Conservation (phyloP, 2,329 filamentous ascomycete species). For the Penicillium vulpinum region DNA sequence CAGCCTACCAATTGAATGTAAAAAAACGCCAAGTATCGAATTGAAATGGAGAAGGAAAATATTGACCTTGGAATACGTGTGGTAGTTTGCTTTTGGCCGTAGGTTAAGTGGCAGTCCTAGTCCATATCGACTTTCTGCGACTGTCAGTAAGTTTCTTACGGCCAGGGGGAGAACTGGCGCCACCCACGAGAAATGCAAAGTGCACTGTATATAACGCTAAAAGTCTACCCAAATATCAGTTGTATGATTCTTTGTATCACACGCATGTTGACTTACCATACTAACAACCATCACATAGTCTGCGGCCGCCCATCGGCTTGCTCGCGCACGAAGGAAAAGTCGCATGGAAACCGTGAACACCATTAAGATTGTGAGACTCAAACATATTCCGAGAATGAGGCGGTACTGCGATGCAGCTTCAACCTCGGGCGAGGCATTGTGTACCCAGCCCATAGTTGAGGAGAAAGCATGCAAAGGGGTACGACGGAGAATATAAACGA, state of each 20-base stretch:
- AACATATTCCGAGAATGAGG: slow-evolving; percentile 52
- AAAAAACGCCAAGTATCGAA: background rate
- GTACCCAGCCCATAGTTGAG: slow-evolving; percentile 52
- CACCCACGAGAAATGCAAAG: slow-evolving; percentile 53
- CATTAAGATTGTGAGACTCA: slow-evolving; percentile 49
- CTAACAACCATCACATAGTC: slow-evolving; percentile 46
- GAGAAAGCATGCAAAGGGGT: background rate
- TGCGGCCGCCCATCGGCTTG: slow-evolving; percentile 50
- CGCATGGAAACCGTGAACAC: slow-evolving; percentile 44
- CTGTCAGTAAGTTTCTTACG: slow-evolving; percentile 1
- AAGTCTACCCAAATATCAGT: slow-evolving; percentile 39
- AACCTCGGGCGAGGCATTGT: slow-evolving; percentile 51
- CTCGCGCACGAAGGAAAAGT: slow-evolving; percentile 45
- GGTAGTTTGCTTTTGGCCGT: slow-evolving; percentile 48
- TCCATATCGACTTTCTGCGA: slow-evolving; percentile 55
- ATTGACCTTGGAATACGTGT: slow-evolving; percentile 46
- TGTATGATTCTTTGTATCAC: background rate
- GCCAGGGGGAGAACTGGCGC: background rate
- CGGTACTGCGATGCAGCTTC: slow-evolving; percentile 51
- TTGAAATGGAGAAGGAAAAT: background rate
- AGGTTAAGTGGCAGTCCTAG: slow-evolving; percentile 50
- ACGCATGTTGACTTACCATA: slow-evolving; percentile 28
- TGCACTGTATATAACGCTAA: slow-evolving; percentile 52
- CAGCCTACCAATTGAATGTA: background rate
- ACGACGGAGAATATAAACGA: background rate